Base-by-base conservation (phyloP, 2,329 filamentous ascomycete genomes). In the Aspergillus sp. region DNA sequence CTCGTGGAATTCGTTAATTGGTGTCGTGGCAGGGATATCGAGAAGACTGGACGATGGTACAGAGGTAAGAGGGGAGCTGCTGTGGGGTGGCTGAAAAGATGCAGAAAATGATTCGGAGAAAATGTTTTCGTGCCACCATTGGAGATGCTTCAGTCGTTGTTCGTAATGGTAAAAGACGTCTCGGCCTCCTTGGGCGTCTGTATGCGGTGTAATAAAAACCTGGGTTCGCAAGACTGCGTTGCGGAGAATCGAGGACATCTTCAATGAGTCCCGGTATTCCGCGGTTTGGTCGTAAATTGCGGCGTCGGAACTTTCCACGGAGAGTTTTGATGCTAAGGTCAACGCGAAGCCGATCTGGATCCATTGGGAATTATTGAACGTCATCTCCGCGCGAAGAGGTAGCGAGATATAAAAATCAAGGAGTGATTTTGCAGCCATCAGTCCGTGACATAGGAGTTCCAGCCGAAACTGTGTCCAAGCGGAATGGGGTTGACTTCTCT, bases 281-380 rank as follows among this genome's bases (percentile, higher is more conserved):
- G 26, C 26, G 4, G 26, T 28, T 8, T 28, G 26, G 10, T 12
- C n/a, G 13, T 28, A 15, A 15, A 28, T 28, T 4, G 26, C 12
- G 5, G 26, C n/a, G 10, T 28, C 26, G n/a, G 13, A 28, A 6
- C n/a, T 14, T 12, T n/a, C 26, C n/a, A 28, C 26, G n/a, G 14
- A n/a, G 11, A 28, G 26, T 15, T 28, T 28, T 8, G n/a, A 28
- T 5, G 26, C 26, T 8, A 28, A 8, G 10, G 26, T 28, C 26
- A 28, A 4, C 4, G 11, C 26, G 15, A 28, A 28, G 4, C 51
- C 57, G 11, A 62, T 32, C 36, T 64, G 60, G 2, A 65, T 47
- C 59, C 61, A 64, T 36, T 62, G 51, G 1, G 56, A 46, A 30
- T 64, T 62, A 22, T 54, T 62, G 12, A 63, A 49, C 1, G 44